Evolutionary conservation across 2,329 filamentous ascomycete genomes (phyloP).

Genomic region (Trichoderma sp.): DNA sequence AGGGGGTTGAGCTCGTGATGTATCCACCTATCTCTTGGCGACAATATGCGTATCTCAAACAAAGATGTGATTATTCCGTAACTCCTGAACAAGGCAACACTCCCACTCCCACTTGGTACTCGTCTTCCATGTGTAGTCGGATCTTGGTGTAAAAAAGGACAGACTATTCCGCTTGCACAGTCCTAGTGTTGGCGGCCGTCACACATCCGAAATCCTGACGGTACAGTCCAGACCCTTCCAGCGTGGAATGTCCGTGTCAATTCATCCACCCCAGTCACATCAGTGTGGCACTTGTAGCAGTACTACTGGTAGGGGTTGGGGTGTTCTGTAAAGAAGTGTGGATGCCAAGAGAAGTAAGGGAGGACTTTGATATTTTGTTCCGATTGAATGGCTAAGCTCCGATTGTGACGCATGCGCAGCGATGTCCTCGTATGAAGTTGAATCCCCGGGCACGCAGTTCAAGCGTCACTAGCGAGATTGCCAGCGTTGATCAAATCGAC

Average conservation of each 20-base stretch:
- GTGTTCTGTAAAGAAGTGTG: neutral
- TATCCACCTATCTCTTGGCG: neutral
- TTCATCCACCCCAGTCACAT: neutral
- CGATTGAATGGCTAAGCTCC: constrained; percentile 15
- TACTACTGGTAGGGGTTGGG: neutral
- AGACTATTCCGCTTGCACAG: neutral
- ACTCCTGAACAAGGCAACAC: neutral
- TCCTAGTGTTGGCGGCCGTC: constrained; percentile 5
- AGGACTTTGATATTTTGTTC: constrained; percentile 6
- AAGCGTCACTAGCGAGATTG: neutral
- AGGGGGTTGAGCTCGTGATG: neutral
- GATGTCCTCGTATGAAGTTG: neutral
- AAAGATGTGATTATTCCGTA: neutral
- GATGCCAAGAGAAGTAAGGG: neutral
- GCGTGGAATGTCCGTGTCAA: constrained; percentile 4
- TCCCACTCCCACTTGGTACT: neutral
- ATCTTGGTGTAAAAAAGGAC: neutral
- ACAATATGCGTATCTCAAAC: neutral
- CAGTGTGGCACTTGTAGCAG: constrained; percentile 8
- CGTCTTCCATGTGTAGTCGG: neutral
- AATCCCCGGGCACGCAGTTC: neutral
- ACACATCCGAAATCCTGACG: neutral
- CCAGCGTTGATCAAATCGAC: neutral
- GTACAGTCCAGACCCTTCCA: constrained; percentile 18
- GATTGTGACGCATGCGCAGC: neutral